Base-by-base conservation (phyloP, 352 stramenopile genomes). In the Globisporangium cylindrosporum region DNA sequence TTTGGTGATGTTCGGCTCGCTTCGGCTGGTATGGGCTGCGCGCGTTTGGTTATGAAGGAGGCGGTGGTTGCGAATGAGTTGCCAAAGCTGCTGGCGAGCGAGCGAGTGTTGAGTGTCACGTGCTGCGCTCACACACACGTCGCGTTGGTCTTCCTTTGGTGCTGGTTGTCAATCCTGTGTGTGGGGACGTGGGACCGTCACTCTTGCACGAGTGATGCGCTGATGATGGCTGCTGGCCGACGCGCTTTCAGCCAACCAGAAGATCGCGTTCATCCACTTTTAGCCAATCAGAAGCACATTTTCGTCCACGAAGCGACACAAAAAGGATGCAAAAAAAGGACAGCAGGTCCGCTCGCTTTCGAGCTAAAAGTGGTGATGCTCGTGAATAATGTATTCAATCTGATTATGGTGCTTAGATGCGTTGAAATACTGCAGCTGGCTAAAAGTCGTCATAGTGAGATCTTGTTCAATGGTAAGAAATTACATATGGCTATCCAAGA, bases 1-100 rank as follows among this genome's bases (percentile, higher is more conserved):
- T 22, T 54, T 27, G 25, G 29, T 20, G 56, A 20, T 27, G 57
- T 53, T 63, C 57, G 57, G 57, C 34, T 63, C 34, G 34, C 34
- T 63, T 63, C 57, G 29, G 29, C 38, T 46, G 38, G 34, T n/a
- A 53, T 53, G 34, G 29, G 29, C 38, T 46, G 38, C 32, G 7
- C 43, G 43, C 43, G 15, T 51, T 51, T 24, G 43, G 2, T 51
- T 51, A 10, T 51, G 43, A 24, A 15, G 55, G 29, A 8, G 29
- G 15, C 29, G 18, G 29, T 41, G 25, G 55, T 6, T 49, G 41
- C 4, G 41, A 49, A 15, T n/a, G 14, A 22, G 9, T 32, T 32
- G 29, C 29, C 29, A 32, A 32, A 32, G 38, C 38, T 46, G 43
- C 18, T 51, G 27, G 55, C 15, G 27, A 43, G 8, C 4, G 29